Base-by-base conservation (phyloP, 495 filamentous ascomycete genomes). In the Massariosphaeria phaeospora region DNA sequence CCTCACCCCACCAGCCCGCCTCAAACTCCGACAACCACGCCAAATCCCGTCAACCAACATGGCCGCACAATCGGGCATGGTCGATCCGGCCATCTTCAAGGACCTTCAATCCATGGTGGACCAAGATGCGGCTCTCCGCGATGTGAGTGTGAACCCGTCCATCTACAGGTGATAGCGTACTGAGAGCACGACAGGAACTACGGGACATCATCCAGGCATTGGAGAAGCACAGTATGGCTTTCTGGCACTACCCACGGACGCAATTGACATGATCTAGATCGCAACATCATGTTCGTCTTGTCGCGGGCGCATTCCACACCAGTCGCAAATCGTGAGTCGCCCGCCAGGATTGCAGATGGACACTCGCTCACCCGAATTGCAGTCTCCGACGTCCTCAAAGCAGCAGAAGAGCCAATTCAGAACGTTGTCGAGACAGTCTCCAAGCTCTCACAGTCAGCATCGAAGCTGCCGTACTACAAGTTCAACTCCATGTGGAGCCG, bases 401-500 rank as follows among this genome's bases (percentile, higher is more conserved):
- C 79, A 47, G 75, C 81, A 5, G 73, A 81, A 55, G 66, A 70
- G 26, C 72, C 74, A 17, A 81, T 90, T 69, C 66, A 71, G 48
- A 69, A 79, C 21, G 76, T 84, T 62, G 68, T 80, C 29, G 68
- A 75, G 13, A 76, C 72, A 23, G 72, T 90, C 21, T 55, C 64
- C 18, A 77, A 79, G 48, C 79, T 98, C 40, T 77, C 82, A 39
- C 68, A 72, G 36, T 79, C 88, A 43, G 85, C 89, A 6, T 88
- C 89, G 33, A 73, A 84, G 61, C 83, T 91, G 63, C 91, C 93
- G 0, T 98, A 96, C 72, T 97, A 96, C 82, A 96, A 95, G 74
- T 84, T 91, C 70, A 97, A 96, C 66, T 72, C 74, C 17, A 73
- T 87, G 66, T 98, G 94, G 94, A 77, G 79, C 6, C 80, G 88